phyloP scores from a whole-genome alignment of 129 eudicot species.

The Apium graveolens region DNA sequence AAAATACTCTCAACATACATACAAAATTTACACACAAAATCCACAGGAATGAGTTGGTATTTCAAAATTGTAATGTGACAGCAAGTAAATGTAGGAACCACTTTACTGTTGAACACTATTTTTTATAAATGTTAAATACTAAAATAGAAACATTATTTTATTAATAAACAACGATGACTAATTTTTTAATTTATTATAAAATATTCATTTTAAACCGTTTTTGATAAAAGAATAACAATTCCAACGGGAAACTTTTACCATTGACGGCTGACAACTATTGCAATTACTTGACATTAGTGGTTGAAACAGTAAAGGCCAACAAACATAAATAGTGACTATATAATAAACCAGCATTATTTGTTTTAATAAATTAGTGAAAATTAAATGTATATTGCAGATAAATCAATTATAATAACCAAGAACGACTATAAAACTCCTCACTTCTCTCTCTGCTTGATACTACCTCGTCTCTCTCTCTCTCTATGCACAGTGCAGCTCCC shows the following conservation, averaged over 20 bases:
- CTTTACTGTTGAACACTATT: no score
- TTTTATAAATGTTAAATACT: no score
- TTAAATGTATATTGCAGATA: no score
- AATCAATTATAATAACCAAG: not conserved
- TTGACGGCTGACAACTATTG: not conserved
- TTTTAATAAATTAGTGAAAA: no score
- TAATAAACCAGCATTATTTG: no score
- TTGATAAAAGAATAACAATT: not conserved
- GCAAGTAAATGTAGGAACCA: no score
- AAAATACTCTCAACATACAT: not conserved
- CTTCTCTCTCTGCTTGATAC: constrained; percentile 18
- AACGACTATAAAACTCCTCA: constrained; percentile 28
- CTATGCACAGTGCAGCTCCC: constrained; percentile 22
- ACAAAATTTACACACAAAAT: not conserved
- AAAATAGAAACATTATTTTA: no score
- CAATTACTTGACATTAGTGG: not conserved
- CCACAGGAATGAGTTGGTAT: not conserved
- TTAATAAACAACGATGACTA: no score
- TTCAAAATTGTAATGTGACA: no score
- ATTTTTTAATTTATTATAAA: no score
- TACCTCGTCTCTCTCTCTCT: constrained; percentile 23
- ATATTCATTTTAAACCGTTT: no score
- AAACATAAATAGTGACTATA: not conserved
- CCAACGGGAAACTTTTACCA: not conserved
- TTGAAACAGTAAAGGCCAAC: not conserved